A percentile compares a stretch with the other conserved stretches of the same genome.
phyloP scores from a whole-genome alignment of 495 filamentous ascomycete genomes.

The Umbilicaria muhlenbergii region DNA sequence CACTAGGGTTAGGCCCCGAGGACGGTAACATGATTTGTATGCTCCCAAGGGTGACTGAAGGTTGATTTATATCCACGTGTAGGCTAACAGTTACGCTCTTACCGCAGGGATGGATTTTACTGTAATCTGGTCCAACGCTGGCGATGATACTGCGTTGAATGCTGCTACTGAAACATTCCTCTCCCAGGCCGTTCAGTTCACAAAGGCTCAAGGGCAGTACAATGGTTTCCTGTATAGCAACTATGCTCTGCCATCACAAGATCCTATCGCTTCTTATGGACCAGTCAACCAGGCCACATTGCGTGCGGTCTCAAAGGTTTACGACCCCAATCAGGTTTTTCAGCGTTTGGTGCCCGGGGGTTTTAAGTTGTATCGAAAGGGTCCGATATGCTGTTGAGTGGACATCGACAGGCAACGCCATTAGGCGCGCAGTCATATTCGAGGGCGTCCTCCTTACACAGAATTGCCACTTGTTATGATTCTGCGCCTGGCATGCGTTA shows the following conservation, averaged over 20 bases:
- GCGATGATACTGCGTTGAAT: neutral
- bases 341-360: slow-evolving; percentile 23
- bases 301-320: slow-evolving; percentile 15
- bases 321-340: slow-evolving; percentile 23
- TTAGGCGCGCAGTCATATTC: too few species aligned
- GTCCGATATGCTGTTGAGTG: too few species aligned
- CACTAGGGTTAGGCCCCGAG: neutral
- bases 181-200: neutral
- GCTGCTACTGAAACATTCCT: neutral
- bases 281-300: slow-evolving; percentile 14
- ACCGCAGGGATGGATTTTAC: too few species aligned
- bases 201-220: slow-evolving; percentile 2
- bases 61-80: too few species aligned
- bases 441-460: too few species aligned
- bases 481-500: too few species aligned
- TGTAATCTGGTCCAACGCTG: neutral
- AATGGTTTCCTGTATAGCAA: slow-evolving; percentile 20
- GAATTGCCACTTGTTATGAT: too few species aligned
- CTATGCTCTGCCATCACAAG: slow-evolving; percentile 23
- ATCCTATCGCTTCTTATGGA: slow-evolving; percentile 24
- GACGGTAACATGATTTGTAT: neutral
- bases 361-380: slow-evolving; percentile 17
- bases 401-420: too few species aligned
- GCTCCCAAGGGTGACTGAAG: neutral
- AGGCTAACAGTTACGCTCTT: neutral